Evolutionary conservation across 805 yeast species (phyloP), one percentile per base, ranked within the genome.

Genomic region (Nakazawaea wyomingensis): DNA sequence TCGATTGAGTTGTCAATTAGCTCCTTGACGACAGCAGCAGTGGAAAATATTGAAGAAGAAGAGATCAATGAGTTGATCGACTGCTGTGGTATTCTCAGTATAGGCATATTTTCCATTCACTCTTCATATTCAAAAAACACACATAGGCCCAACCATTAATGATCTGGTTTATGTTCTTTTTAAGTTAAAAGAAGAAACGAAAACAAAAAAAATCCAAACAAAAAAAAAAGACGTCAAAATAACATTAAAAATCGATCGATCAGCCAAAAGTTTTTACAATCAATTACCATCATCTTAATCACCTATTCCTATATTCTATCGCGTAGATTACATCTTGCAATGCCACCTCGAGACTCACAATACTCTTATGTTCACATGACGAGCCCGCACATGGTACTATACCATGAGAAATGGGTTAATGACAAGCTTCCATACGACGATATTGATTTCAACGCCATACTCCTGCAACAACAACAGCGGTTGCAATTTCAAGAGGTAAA

Each of bases 1-100:
- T 69, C 74, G 1, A 70, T 50, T 2, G 71, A 52, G 48, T 69
- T 70, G 34, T 69, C 74, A 1, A 70, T 43, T 18, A 70, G 52
- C 42, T 69, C 74, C 44, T 64, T 65, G 18, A 69, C 54, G 9
- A 65, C 73, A 14, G 66, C 53, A 1, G 46, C 48, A 0, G 71
- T 68, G 0, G 64, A 58, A 22, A 54, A 51, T 1, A 69, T 51
- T 45, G 72, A 51, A 43, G 67, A 54, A 5, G 55, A 45, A 0
- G 64, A 56, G 1, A 48, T 50, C 27, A 60, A 51, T 0, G 54
- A 46, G 4, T 51, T 43, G 1, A 54, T 46, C 4, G 53, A 58
- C 3, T 38, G 39, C 16, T 49, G 54, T 2, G 54, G 48, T 4
- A 60, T 44, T 11, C 55, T 41, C 17, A 38, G 45, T n/a, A 60